Evolutionary conservation across 164 flowering plant species (phyloP).

Genomic region (Magnolia officinalis): DNA sequence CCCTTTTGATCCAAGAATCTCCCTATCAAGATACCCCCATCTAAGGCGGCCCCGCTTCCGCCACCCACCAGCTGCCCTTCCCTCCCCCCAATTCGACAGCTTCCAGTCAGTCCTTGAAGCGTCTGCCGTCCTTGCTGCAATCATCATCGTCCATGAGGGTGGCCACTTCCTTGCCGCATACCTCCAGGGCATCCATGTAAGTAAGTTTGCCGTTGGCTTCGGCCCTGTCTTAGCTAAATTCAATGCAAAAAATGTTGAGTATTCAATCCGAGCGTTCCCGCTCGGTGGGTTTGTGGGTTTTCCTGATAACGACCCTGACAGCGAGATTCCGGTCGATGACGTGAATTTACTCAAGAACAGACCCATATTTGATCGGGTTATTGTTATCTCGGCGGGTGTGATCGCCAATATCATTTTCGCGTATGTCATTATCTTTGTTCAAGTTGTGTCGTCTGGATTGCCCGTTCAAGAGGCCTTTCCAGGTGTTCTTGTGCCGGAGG

Average conservation of each 20-base stretch:
- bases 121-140: constrained; percentile 70
- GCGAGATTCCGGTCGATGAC: constrained; percentile 87
- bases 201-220: constrained; percentile 94
- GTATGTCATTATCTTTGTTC: constrained; percentile 65
- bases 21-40: constrained; percentile 17
- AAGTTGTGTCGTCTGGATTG: constrained; percentile 78
- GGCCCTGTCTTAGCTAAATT: constrained; percentile 96
- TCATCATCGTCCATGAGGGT: constrained; percentile 81
- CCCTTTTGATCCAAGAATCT: constrained; percentile 9
- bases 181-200: constrained; percentile 95
- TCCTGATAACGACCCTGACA: constrained; percentile 98
- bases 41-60: constrained; percentile 31
- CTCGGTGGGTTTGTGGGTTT: constrained; percentile 96
- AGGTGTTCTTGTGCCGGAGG: constrained; percentile 91
- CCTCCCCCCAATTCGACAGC: constrained; percentile 48
- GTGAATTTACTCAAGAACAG: constrained; percentile 80
- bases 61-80: constrained; percentile 42
- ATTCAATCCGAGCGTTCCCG: constrained; percentile 93
- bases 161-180: constrained; percentile 94
- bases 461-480: constrained; percentile 90
- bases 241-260: constrained; percentile 85
- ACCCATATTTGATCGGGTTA: constrained; percentile 71
- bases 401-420: constrained; percentile 88
- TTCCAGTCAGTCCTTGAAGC: constrained; percentile 82
- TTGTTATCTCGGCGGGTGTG: constrained; percentile 94